Evolutionary conservation across 352 stramenopile species (phyloP), one percentile per base, ranked within the genome.

Genomic region (Phytopythium vexans): DNA sequence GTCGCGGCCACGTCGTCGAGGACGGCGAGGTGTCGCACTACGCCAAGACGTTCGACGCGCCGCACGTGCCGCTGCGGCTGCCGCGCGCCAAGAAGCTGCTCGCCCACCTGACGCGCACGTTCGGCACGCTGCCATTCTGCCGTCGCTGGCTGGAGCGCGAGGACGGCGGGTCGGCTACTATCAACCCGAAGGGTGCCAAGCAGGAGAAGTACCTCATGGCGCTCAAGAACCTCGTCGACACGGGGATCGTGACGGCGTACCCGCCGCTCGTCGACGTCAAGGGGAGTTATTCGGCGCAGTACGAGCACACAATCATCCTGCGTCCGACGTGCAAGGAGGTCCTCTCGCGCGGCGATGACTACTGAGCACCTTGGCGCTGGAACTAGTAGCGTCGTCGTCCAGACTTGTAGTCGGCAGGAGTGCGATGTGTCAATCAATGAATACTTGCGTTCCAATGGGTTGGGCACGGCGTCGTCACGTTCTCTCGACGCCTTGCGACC

Each of bases 91-190:
- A 98, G 66, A 97, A 98, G 69, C 70, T 99, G 40, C 74, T 99
- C 36, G 71, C 62, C 16, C 97, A 99, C 70, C 98, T 99, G 62
- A 99, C 98, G 62, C 97, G 98, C 61, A 99, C 97, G 9, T 99
- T 99, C 72, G 96, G 95, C n/a, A 99, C 97, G 8, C 82, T 99
- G 38, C 92, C 97, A 10, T 99, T 99, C 77, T 99, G 97, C 70
- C 82, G 91, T 47, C 78, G 97, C 58, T 99, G 95, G 94, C 77
- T 99, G 16, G 97, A 99, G 64, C 84, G 96, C 21, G 84, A 97
- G 16, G 97, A 99, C 74, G 97, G 97, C 39, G 97, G 97, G 33
- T 99, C 95, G 33, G 70, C 75, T n/a, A 82, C 75, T 8, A 75
- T 97, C 54, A 96, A 98, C 68, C 84, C 87, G 1, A 92, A 96